Conservation (phyloP, 2,329 filamentous ascomycete species). For the Bipolaris bicolor region DNA sequence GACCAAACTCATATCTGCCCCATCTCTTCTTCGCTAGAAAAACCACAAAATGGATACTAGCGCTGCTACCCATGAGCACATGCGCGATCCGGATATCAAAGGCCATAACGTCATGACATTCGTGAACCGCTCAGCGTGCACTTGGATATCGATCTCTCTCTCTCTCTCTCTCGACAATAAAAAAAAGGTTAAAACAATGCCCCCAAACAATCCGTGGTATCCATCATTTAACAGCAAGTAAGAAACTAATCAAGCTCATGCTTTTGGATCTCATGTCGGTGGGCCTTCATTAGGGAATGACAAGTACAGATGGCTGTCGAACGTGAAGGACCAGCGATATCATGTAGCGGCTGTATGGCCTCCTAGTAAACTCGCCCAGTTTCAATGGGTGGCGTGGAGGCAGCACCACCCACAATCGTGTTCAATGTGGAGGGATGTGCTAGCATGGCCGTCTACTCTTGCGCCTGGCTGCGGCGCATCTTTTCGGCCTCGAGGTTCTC, state of each 20-base stretch:
- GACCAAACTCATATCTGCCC: constrained; percentile 21
- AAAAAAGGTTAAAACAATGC: constrained; percentile 37
- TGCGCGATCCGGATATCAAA: constrained; percentile 48
- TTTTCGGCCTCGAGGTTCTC: constrained; percentile 99
- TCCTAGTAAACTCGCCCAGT: constrained; percentile 1
- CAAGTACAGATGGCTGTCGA: constrained; percentile 10
- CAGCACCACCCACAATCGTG: constrained; percentile 2
- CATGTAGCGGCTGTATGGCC: constrained; percentile 6
- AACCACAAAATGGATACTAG: constrained; percentile 33
- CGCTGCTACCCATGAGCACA: constrained; percentile 38
- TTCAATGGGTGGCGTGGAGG: neutral
- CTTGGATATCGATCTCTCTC: constrained; percentile 29
- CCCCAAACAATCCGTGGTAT: constrained; percentile 40
- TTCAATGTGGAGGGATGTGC: constrained; percentile 6
- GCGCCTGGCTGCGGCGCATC: constrained; percentile 84
- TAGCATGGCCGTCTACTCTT: constrained; percentile 51
- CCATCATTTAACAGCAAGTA: constrained; percentile 40
- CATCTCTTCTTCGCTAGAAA: constrained; percentile 26
- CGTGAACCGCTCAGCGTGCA: constrained; percentile 51
- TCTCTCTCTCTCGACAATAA: constrained; percentile 36
- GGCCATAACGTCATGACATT: constrained; percentile 52
- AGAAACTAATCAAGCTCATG: constrained; percentile 40
- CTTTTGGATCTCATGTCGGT: constrained; percentile 35
- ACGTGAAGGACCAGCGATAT: constrained; percentile 3
- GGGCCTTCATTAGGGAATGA: constrained; percentile 1